Evolutionary conservation across 495 filamentous ascomycete species (phyloP), one percentile per base, ranked within the genome.

Genomic region (Xylaria castorea): DNA sequence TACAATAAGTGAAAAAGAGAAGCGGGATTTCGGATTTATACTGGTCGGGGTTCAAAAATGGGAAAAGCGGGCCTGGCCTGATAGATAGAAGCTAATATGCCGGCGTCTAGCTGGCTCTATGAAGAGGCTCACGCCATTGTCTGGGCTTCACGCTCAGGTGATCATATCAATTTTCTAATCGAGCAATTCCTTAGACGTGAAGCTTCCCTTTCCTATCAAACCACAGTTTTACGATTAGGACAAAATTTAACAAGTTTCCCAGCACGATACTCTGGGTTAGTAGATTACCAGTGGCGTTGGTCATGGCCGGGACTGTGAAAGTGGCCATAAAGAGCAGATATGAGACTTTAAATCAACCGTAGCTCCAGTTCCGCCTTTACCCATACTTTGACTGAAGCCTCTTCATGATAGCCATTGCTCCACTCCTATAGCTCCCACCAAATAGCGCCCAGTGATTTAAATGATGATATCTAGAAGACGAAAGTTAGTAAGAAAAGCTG

Each of bases 361-460:
- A 25, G 46, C 27, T 46, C 25, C 40, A 18, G 9, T 51, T 42
- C 11, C 2, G 14, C 32, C 51, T 27, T 32, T 62, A 77, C 25
- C 79, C 80, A 81, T 96, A 97, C 75, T 93, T 95, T 44, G 79
- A 80, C 48, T 91, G 79, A 76, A 97, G 81, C 61, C 82, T 87
- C 80, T 85, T 87, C 92, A 95, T 95, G 55, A 92, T 94, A 14
- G 86, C 85, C 77, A 94, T 85, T 44, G 93, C 92, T 32, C 92
- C 91, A 22, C 84, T 85, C 34, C 88, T 85, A 81, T 97, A 97
- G 5, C 91, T 90, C 3, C 90, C 89, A 0, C 92, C 92, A 81
- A 98, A 97, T 60, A 97, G 84, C 6, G 92, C 91, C 84, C 92
- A 89, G 71, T 97, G 94, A 69, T 97, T 98, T 57, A 98, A 79